Conservation (phyloP, 306 rosid genomes). For the Spatholobus suberectus region DNA sequence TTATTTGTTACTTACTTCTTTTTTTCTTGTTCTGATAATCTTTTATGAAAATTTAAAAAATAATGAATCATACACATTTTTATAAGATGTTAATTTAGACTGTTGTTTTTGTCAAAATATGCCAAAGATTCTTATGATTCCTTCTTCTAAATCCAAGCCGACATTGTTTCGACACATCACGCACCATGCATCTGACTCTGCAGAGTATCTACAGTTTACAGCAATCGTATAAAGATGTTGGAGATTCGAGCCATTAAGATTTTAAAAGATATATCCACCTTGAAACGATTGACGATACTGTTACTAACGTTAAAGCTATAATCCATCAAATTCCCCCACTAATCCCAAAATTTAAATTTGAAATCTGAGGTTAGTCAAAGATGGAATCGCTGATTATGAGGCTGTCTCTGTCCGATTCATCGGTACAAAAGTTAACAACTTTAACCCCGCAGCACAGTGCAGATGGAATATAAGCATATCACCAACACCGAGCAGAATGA, state of each 20-base stretch:
- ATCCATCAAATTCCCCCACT: slow-evolving; percentile 34
- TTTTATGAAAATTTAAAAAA: neutral
- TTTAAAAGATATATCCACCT: slow-evolving; percentile 15
- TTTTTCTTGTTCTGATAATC: neutral
- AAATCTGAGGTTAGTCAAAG: slow-evolving; percentile 33
- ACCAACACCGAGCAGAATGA: neutral
- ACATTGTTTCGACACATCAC: slow-evolving; percentile 33
- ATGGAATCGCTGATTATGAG: slow-evolving; percentile 40
- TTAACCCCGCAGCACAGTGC: slow-evolving; percentile 1
- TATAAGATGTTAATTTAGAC: neutral
- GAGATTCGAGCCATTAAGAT: slow-evolving; percentile 36
- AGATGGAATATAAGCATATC: slow-evolving; percentile 38
- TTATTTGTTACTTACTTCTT: neutral
- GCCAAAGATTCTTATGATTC: slow-evolving; percentile 14
- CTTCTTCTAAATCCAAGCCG: slow-evolving; percentile 33
- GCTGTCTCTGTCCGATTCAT: slow-evolving; percentile 16
- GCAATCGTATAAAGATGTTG: slow-evolving; percentile 39
- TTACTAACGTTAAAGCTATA: slow-evolving; percentile 3
- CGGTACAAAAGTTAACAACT: slow-evolving; percentile 40
- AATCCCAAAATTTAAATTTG: slow-evolving; percentile 27
- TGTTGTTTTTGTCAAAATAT: neutral
- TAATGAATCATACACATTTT: neutral
- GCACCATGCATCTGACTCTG: slow-evolving; percentile 24
- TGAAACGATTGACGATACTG: slow-evolving; percentile 32
- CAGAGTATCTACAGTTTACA: neutral